A percentile compares a stretch with the other conserved stretches of the same genome.
Evolutionary conservation across 768 basidiomycete genomes (phyloP).

Genomic region (Hypholoma fasciculare): DNA sequence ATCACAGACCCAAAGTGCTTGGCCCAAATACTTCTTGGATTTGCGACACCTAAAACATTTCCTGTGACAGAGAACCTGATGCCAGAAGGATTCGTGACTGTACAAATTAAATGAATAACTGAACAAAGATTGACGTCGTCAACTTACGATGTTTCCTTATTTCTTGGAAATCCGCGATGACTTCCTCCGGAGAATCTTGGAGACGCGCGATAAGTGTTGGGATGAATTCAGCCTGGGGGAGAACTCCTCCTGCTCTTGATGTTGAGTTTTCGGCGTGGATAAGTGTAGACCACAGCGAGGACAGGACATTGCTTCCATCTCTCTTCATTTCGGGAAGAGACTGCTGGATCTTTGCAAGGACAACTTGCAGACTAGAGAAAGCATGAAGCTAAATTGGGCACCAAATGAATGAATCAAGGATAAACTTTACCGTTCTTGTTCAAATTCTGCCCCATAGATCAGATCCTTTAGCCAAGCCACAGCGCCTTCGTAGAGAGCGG

Average conservation of each 20-base stretch:
- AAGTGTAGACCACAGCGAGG: constrained; percentile 66
- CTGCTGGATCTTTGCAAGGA: constrained; percentile 86
- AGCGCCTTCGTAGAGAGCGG: constrained; percentile 73
- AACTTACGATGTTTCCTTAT: constrained; percentile 61
- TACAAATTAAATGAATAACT: background rate
- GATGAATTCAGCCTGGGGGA: constrained; percentile 77
- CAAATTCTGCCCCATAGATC: constrained; percentile 72
- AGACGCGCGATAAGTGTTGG: constrained; percentile 73
- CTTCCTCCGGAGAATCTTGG: constrained; percentile 68
- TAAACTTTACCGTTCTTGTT: constrained; percentile 65
- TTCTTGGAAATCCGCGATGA: constrained; percentile 74
- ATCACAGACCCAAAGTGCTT: constrained; percentile 65
- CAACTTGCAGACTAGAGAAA: constrained; percentile 68
- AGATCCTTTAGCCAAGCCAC: constrained; percentile 87
- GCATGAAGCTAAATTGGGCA: background rate
- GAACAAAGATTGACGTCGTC: constrained; percentile 26
- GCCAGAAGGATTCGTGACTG: constrained; percentile 82
- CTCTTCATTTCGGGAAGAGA: constrained; percentile 90
- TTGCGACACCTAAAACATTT: constrained; percentile 65
- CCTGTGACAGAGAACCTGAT: constrained; percentile 92
- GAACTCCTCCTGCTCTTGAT: constrained; percentile 62
- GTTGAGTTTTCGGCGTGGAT: constrained; percentile 72
- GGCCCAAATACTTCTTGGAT: constrained; percentile 74
- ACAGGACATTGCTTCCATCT: constrained; percentile 78
- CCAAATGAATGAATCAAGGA: background rate